A percentile compares a stretch with the other conserved stretches of the same genome.
These are phyloP conservation scores for Oleoguttula mirabilis DNA, from an alignment of 495 filamentous ascomycete species.

Conservation along the genomic window DNA sequence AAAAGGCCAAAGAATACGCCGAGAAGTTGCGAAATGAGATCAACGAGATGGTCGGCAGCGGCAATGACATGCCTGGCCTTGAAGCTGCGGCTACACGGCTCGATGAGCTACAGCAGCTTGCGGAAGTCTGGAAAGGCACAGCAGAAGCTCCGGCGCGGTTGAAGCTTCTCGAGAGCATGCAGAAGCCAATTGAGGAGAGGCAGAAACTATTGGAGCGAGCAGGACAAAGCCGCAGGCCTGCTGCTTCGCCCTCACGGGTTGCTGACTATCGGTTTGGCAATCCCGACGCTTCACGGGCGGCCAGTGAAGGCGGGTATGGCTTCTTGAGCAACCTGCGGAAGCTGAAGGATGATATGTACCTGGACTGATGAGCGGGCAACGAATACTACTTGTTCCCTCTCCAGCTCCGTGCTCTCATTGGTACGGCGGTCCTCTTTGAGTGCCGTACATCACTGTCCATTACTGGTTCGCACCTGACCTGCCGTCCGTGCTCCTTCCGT, in stretches of 20 bases:
- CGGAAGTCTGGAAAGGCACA: slow-evolving; percentile 80
- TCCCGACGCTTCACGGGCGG: slow-evolving; percentile 10
- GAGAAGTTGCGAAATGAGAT: slow-evolving; percentile 62
- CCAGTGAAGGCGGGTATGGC: slow-evolving; percentile 46
- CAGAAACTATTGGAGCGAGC: slow-evolving; percentile 22
- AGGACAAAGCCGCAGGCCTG: not conserved
- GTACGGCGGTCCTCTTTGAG: too few relatives aligned
- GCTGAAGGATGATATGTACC: slow-evolving; percentile 60
- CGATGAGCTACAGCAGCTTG: slow-evolving; percentile 57
- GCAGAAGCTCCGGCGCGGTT: slow-evolving; percentile 78
- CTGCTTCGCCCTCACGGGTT: not conserved
- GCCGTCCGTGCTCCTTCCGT: too few relatives aligned
- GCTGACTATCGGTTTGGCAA: slow-evolving; percentile 11
- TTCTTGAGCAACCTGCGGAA: slow-evolving; percentile 71
- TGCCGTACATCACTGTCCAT: too few relatives aligned
- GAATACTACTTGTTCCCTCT: too few relatives aligned
- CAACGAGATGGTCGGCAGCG: slow-evolving; percentile 46
- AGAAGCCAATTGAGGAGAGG: slow-evolving; percentile 21
- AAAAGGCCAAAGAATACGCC: slow-evolving; percentile 64
- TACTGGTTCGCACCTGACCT: too few relatives aligned
- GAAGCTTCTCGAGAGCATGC: slow-evolving; percentile 67
- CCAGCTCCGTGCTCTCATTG: too few relatives aligned
- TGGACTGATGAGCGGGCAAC: too few relatives aligned
- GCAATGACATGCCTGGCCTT: slow-evolving; percentile 37
- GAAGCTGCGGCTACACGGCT: slow-evolving; percentile 61